These are phyloP conservation scores for Trypanosoma theileri DNA, from an alignment of 208 protist species.

Conservation along the genomic window DNA sequence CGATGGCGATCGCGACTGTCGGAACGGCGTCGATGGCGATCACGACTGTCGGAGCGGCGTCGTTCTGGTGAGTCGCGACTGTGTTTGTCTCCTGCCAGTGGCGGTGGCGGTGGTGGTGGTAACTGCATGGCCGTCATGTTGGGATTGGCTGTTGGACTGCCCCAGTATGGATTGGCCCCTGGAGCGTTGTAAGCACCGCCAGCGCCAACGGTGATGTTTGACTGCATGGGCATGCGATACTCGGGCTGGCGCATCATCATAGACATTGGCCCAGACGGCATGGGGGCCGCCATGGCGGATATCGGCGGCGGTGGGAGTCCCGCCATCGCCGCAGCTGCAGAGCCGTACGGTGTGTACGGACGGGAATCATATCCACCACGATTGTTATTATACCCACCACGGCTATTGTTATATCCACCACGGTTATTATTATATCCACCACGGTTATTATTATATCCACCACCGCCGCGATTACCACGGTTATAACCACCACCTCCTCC, in stretches of 20 bases:
- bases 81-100: not conserved
- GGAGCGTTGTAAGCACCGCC: not conserved
- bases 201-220: not conserved
- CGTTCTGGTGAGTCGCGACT: conserved; percentile 9
- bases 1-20: conserved; percentile 18
- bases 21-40: conserved; percentile 1
- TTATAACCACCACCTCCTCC: conserved; percentile 34
- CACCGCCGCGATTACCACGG: conserved; percentile 27
- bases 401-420: conserved; percentile 19
- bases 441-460: not conserved
- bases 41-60: conserved; percentile 1
- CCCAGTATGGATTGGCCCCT: not conserved
- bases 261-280: too few relatives aligned
- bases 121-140: not conserved
- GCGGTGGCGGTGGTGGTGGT: not conserved
- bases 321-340: not conserved
- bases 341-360: conserved; percentile 4
- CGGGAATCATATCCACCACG: conserved; percentile 26
- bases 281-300: not conserved
- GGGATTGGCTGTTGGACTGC: not conserved
- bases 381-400: not conserved
- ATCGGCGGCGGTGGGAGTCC: not conserved
- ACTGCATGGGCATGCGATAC: not conserved
- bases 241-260: too few relatives aligned
- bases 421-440: conserved; percentile 19